phyloP scores from a whole-genome alignment of 805 yeast genomes.

The Ogataea corticis region DNA sequence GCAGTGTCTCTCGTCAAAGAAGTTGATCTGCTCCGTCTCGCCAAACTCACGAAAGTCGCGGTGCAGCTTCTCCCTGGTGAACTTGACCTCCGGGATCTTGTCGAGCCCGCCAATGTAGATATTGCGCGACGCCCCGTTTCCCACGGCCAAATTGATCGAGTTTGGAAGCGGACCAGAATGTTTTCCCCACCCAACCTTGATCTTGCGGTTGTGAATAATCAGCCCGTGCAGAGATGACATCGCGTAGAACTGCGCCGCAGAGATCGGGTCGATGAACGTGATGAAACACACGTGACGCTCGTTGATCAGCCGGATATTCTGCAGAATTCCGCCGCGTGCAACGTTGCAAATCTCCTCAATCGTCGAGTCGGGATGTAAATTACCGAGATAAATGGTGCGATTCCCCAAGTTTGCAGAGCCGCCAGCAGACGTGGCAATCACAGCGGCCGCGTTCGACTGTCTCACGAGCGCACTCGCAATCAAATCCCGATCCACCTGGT shows the following conservation, averaged over 20 bases:
- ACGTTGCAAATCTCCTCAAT: slow-evolving; percentile 95
- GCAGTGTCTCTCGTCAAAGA: slow-evolving; percentile 78
- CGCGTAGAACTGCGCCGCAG: slow-evolving; percentile 97
- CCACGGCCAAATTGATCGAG: slow-evolving; percentile 84
- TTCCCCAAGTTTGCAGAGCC: slow-evolving; percentile 91
- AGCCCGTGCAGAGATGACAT: slow-evolving; percentile 89
- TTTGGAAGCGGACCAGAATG: slow-evolving; percentile 91
- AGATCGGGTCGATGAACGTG: slow-evolving; percentile 93
- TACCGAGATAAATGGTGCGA: slow-evolving; percentile 89
- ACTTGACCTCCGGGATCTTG: slow-evolving; percentile 30
- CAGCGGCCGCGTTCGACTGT: slow-evolving; percentile 97
- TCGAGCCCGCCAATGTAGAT: slow-evolving; percentile 73
- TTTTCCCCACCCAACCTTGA: slow-evolving; percentile 97
- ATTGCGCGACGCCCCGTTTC: slow-evolving; percentile 92
- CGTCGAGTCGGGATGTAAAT: slow-evolving; percentile 82
- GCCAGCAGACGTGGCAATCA: slow-evolving; percentile 92
- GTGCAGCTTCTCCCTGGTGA: slow-evolving; percentile 52
- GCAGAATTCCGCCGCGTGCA: slow-evolving; percentile 91
- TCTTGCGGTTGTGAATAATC: slow-evolving; percentile 79
- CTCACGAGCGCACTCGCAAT: slow-evolving; percentile 79
- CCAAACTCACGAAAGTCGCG: slow-evolving; percentile 81
- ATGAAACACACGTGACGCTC: slow-evolving; percentile 93
- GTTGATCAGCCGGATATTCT: slow-evolving; percentile 73
- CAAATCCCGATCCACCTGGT: slow-evolving; percentile 54
- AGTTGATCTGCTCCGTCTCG: slow-evolving; percentile 92